phyloP scores from a whole-genome alignment of 305 asterid species.

The Fraxinus velutina region DNA sequence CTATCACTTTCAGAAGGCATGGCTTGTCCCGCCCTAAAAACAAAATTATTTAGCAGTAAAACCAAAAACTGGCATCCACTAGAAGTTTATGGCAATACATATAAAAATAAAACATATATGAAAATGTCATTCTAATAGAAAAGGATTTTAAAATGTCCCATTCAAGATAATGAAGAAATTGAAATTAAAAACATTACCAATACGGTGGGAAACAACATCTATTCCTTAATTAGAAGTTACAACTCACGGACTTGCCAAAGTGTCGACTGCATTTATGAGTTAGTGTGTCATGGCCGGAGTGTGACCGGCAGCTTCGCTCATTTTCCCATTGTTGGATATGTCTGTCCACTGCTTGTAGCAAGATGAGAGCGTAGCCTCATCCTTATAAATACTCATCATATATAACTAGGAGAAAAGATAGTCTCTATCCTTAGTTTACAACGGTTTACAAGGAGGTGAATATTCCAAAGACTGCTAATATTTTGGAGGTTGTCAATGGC shows the following conservation, averaged over 20 bases:
- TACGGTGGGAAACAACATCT: no score
- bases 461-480: background rate
- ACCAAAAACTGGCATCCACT: background rate
- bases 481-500: background rate
- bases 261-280: background rate
- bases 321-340: background rate
- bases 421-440: background rate
- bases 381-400: no score
- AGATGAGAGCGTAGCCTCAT: no score
- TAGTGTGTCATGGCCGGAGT: background rate
- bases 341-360: background rate
- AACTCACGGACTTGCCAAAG: no score
- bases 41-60: background rate
- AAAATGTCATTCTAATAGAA: no score
- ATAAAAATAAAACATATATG: no score
- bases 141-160: background rate
- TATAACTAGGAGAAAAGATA: background rate
- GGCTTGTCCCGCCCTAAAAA: background rate
- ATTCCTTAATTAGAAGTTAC: no score
- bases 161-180: background rate
- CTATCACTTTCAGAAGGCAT: background rate
- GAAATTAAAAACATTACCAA: background rate
- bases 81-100: no score
- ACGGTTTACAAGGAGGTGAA: background rate
- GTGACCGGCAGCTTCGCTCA: background rate